Percentiles rank a stretch among this genome's conserved stretches.
phyloP scores from a whole-genome alignment of 768 basidiomycete species.

The Psilocybe sp. region DNA sequence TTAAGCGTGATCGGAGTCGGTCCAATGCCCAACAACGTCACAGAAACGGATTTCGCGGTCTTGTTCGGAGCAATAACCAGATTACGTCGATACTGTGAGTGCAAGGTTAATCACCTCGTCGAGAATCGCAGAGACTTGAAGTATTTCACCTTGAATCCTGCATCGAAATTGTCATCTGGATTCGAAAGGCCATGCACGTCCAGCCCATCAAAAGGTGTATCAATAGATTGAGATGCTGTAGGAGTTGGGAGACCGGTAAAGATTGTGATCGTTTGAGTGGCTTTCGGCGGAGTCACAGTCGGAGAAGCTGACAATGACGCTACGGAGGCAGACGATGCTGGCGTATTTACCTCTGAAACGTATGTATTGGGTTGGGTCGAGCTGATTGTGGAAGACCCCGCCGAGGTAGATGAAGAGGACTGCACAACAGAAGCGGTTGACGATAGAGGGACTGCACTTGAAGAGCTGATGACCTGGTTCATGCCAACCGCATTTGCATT shows the following conservation, averaged over 20 bases:
- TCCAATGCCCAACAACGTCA: slow-evolving; percentile 13
- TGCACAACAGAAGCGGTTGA: background rate
- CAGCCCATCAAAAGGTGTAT: too few species aligned
- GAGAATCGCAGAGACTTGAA: too few species aligned
- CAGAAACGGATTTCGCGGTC: slow-evolving; percentile 8
- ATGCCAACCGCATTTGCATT: background rate
- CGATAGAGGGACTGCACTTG: too few species aligned
- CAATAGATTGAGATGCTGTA: too few species aligned
- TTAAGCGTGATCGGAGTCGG: slow-evolving; percentile 34
- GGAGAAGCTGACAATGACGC: background rate
- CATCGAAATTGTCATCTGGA: too few species aligned
- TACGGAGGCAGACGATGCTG: too few species aligned
- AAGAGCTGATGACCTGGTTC: background rate
- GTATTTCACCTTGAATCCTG: too few species aligned
- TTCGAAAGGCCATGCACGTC: too few species aligned
- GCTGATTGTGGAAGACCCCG: background rate
- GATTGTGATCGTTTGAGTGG: background rate
- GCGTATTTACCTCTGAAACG: too few species aligned
- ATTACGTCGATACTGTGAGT: slow-evolving; percentile 8
- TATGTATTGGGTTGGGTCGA: too few species aligned
- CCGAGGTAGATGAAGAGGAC: background rate
- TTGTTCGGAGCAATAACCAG: slow-evolving; percentile 11
- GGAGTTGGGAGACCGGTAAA: slow-evolving; percentile 2
- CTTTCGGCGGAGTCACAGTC: too few species aligned
- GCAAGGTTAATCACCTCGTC: too few species aligned